Evolutionary conservation across 768 basidiomycete species (phyloP).

Genomic region (Hygrophorus russula): DNA sequence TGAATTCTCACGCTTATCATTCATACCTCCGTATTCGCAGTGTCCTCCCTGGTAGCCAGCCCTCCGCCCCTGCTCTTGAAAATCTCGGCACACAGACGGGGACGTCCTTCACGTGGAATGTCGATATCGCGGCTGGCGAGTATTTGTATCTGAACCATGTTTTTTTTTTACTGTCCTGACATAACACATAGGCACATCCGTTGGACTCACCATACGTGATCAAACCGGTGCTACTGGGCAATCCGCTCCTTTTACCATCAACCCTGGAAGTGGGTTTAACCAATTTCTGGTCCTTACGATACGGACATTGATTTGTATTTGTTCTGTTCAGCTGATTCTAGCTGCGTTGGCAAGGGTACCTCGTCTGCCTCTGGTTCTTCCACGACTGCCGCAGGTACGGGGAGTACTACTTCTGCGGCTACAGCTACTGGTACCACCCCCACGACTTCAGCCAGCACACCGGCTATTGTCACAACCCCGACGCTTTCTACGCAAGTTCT

Average conservation of each 20-base stretch:
- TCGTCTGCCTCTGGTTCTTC: conserved; percentile 7
- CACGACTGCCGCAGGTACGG: conserved; percentile 9
- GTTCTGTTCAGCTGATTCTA: conserved; percentile 14
- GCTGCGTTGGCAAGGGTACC: neutral
- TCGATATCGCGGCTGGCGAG: conserved; percentile 37
- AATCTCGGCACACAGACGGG: conserved; percentile 29
- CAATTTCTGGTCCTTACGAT: conserved; percentile 11
- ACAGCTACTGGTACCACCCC: conserved; percentile 6
- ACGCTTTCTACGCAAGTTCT: no score
- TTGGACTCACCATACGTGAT: conserved; percentile 58
- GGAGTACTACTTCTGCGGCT: conserved; percentile 6
- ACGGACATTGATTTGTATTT: conserved; percentile 28
- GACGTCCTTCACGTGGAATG: conserved; percentile 41
- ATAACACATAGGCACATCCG: conserved; percentile 26
- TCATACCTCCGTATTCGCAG: conserved; percentile 21
- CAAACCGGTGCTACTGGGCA: conserved; percentile 36
- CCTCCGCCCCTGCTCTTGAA: conserved; percentile 31
- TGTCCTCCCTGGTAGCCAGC: conserved; percentile 39
- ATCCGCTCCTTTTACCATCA: conserved; percentile 40
- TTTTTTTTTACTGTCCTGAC: neutral
- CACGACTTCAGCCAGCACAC: neutral
- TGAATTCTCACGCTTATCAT: neutral
- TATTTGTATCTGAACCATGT: neutral
- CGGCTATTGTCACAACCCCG: no score
- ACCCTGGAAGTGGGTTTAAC: conserved; percentile 34